A percentile compares a stretch with the other conserved stretches of the same genome.
Evolutionary conservation across 192 early-diverging fungal genomes (phyloP).

Genomic region (Linnemannia schmuckeri): DNA sequence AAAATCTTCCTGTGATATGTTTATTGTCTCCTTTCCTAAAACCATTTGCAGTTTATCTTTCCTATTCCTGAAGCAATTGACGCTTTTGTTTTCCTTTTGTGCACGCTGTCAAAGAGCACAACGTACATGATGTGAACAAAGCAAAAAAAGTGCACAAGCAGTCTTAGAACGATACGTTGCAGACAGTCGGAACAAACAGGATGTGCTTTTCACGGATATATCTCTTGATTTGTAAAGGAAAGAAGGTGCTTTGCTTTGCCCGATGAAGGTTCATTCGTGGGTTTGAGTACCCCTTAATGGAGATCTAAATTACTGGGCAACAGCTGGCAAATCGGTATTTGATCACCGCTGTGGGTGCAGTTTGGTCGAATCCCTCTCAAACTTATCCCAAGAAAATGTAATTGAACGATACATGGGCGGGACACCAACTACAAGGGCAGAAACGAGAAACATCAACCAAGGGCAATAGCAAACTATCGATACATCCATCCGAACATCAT

Average conservation of each 20-base stretch:
- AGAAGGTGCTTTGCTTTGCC: not conserved
- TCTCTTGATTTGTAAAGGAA: not conserved
- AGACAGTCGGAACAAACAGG: not conserved
- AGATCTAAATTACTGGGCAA: not conserved
- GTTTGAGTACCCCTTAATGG: conserved; percentile 8
- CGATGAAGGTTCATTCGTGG: not conserved
- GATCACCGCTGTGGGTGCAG: not conserved
- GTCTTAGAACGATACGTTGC: not conserved
- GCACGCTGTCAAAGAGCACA: not conserved
- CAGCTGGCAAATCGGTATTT: not conserved
- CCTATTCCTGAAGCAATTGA: not conserved
- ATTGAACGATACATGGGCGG: conserved; percentile 10
- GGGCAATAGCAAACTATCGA: conserved; percentile 2
- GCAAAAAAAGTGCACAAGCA: not conserved
- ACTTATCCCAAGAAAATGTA: conserved; percentile 48
- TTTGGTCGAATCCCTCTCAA: conserved; percentile 42
- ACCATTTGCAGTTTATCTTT: too few relatives aligned
- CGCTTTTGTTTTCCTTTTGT: not conserved
- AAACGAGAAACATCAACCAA: not conserved
- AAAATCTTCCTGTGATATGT: too few relatives aligned
- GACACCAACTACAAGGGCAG: not conserved
- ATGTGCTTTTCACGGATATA: not conserved
- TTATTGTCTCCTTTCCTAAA: too few relatives aligned
- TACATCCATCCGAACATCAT: conserved; percentile 30
- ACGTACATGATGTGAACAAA: too few relatives aligned